These are phyloP conservation scores for Nitzschia sp. DNA, from an alignment of 108 stramenopile species.

Conservation along the genomic window DNA sequence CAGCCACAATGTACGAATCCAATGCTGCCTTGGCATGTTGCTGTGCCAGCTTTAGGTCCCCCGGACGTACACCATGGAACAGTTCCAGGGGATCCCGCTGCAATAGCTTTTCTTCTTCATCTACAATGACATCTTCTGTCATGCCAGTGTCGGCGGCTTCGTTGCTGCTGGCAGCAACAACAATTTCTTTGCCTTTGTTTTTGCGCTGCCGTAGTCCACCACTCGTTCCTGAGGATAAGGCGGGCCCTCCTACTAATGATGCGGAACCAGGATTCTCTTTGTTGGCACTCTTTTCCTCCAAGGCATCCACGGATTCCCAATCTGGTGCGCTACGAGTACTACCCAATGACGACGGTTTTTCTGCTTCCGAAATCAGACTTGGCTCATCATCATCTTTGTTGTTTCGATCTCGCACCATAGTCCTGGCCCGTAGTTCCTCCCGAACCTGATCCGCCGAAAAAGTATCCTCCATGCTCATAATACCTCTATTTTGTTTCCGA, in stretches of 20 bases:
- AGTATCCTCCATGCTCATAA: conserved; percentile 9
- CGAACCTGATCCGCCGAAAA: conserved; percentile 23
- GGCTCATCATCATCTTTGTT: neutral
- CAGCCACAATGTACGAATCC: conserved; percentile 44
- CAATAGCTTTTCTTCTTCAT: conserved; percentile 22
- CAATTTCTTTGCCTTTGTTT: neutral
- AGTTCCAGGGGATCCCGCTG: conserved; percentile 31
- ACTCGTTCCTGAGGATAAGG: neutral
- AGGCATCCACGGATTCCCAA: conserved; percentile 17
- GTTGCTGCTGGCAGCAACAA: no score
- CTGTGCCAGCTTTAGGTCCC: conserved; percentile 42
- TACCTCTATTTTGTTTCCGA: conserved; percentile 20
- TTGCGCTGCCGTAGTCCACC: conserved; percentile 5
- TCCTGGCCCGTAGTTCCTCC: conserved; percentile 30
- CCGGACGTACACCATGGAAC: conserved; percentile 42
- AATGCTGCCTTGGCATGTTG: conserved; percentile 40
- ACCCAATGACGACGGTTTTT: neutral
- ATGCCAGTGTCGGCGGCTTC: neutral
- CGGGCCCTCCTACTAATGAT: neutral
- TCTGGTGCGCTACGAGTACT: neutral
- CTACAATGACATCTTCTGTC: neutral
- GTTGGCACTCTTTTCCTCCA: conserved; percentile 7
- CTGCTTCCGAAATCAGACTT: conserved; percentile 1
- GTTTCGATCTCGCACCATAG: neutral
- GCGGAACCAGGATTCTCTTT: neutral